A percentile compares a stretch with the other conserved stretches of the same genome.
phyloP scores from a whole-genome alignment of 192 early-diverging fungal species.

The Backusella circina region DNA sequence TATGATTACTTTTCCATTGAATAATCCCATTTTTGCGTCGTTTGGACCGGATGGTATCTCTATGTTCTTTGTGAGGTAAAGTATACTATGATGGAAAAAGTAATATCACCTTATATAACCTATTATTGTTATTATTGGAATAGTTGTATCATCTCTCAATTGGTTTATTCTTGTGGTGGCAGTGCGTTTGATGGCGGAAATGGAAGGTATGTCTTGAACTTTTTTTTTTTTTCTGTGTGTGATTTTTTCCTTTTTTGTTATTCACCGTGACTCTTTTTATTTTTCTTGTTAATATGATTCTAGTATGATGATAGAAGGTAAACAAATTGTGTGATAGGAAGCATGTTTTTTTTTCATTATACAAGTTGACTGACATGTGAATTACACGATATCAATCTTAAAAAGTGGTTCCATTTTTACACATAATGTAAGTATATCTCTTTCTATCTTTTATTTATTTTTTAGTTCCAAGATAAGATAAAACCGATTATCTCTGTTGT shows the following conservation, averaged over 20 bases:
- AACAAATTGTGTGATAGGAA: not conserved
- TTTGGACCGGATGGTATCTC: conserved; percentile 88
- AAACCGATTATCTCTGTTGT: not conserved
- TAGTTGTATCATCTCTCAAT: conserved; percentile 62
- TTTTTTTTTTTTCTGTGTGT: conserved; percentile 1
- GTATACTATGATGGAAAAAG: not conserved
- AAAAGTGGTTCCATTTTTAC: conserved; percentile 33
- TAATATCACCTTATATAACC: not conserved
- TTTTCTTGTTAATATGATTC: too few relatives aligned
- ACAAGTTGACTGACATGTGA: not conserved
- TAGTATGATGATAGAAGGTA: conserved; percentile 66
- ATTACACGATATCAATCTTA: not conserved
- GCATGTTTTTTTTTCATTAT: not conserved
- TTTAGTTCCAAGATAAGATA: not conserved
- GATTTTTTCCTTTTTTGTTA: not conserved
- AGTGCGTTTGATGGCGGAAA: conserved; percentile 90
- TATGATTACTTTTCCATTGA: conserved; percentile 88
- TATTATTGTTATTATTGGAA: conserved; percentile 5
- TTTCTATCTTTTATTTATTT: not conserved
- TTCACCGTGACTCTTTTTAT: not conserved
- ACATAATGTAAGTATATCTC: conserved; percentile 30
- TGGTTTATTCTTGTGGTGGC: conserved; percentile 75
- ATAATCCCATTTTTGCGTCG: conserved; percentile 61
- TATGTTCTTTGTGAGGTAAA: conserved; percentile 88
- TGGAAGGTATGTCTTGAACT: conserved; percentile 61